Conservation (phyloP, 2,329 filamentous ascomycete genomes). For the Pleomassaria siparia region DNA sequence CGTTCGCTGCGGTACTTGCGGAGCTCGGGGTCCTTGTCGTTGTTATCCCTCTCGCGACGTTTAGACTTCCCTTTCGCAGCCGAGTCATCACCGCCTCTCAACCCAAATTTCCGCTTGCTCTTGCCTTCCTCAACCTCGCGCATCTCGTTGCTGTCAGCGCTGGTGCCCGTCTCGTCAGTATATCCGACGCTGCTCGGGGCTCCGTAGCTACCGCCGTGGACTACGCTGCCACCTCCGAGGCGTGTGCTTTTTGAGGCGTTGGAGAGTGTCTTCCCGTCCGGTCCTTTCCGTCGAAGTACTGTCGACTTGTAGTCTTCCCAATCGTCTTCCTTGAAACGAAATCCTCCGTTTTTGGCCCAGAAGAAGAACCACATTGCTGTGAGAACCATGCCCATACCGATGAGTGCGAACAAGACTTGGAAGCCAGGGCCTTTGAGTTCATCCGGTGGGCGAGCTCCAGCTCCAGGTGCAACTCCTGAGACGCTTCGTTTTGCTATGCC, state of each 20-base stretch:
- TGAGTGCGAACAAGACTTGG: constrained; percentile 81
- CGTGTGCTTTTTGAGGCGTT: constrained; percentile 81
- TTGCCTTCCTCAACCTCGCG: constrained; percentile 46
- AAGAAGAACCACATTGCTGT: constrained; percentile 93
- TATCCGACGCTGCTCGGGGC: constrained; percentile 43
- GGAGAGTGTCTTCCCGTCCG: constrained; percentile 82
- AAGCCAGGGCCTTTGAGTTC: constrained; percentile 60
- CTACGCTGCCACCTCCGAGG: constrained; percentile 80
- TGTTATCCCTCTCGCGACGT: constrained; percentile 55
- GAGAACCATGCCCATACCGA: constrained; percentile 75
- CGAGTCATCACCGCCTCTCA: constrained; percentile 48
- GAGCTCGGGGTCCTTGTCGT: constrained; percentile 61
- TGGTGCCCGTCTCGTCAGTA: constrained; percentile 49
- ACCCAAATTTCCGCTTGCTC: constrained; percentile 44
- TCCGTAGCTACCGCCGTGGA: constrained; percentile 63
- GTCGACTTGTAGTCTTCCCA: constrained; percentile 99
- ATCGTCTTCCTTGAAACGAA: constrained; percentile 79
- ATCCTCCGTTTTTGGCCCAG: constrained; percentile 94
- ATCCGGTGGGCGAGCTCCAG: constrained; percentile 39
- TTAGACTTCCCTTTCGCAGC: constrained; percentile 57
- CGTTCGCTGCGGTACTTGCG: constrained; percentile 84
- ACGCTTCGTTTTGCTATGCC: constrained; percentile 29
- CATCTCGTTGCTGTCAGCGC: constrained; percentile 46
- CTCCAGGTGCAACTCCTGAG: constrained; percentile 26
- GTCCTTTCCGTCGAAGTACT: constrained; percentile 82